Evolutionary conservation across 2,329 filamentous ascomycete species (phyloP).

Genomic region (Diatrype stigma): DNA sequence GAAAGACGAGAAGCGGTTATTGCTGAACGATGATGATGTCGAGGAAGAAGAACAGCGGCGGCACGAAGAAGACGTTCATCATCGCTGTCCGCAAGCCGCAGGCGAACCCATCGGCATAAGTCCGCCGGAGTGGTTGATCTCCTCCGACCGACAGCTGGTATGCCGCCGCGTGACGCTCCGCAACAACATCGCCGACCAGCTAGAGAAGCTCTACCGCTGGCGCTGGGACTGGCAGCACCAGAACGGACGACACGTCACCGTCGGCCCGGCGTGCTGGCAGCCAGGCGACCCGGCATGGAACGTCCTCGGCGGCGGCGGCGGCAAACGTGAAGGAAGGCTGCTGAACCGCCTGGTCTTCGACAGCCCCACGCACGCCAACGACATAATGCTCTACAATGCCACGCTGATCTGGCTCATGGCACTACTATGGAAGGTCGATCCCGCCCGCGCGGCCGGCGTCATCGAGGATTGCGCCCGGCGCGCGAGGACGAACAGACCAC

Average conservation of each 20-base stretch:
- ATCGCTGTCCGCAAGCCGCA: too few species aligned
- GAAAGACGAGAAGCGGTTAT: conserved; percentile 7
- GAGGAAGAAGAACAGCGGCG: too few species aligned
- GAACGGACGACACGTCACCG: conserved; percentile 8
- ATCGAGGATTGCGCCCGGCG: conserved; percentile 11
- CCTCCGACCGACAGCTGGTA: conserved; percentile 3
- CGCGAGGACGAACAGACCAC: too few species aligned
- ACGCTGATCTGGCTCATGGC: conserved; percentile 13
- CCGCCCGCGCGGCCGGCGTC: conserved; percentile 5
- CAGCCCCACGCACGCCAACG: conserved; percentile 9
- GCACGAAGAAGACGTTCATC: background rate
- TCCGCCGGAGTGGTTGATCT: background rate
- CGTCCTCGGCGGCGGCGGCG: background rate
- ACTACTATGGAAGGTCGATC: conserved; percentile 14
- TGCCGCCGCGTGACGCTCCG: conserved; percentile 2
- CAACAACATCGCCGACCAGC: conserved; percentile 4
- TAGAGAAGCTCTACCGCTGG: conserved; percentile 15
- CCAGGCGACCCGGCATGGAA: background rate
- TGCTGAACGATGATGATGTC: too few species aligned
- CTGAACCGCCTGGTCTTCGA: conserved; percentile 8
- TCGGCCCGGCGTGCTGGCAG: background rate
- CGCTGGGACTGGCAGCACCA: conserved; percentile 14
- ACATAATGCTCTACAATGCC: conserved; percentile 15
- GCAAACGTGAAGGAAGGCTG: background rate
- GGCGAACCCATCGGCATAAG: too few species aligned